Evolutionary conservation across 2,329 filamentous ascomycete species (phyloP), one percentile per base, ranked within the genome.

Genomic region (Xylaria multiplex): DNA sequence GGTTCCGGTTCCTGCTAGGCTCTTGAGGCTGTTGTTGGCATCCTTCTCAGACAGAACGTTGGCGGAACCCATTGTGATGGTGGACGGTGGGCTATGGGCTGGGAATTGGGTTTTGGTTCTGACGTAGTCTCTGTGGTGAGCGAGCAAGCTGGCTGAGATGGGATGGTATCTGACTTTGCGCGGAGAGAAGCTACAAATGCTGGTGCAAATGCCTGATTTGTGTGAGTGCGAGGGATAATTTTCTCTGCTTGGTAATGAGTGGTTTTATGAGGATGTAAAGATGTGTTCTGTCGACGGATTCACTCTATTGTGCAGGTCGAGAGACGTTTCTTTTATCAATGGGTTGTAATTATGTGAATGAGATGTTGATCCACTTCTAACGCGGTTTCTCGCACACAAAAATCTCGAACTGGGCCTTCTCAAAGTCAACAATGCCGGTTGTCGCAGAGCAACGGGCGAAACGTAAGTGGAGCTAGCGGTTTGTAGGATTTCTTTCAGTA

Each of bases 1-100:
- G 73, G 69, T 73, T 65, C 77, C 72, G 59, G 70, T 64, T 60
- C 70, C 73, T 62, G 68, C 69, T 50, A 70, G 62, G 62, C 67
- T 70, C 71, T 73, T 48, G 66, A 71, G 70, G 72, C 65, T 66
- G 66, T 82, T 82, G 80, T 92, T 92, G 80, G 85, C 83, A 81
- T 92, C 89, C 81, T 89, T 89, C 75, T 86, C 81, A 72, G 83
- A 81, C 79, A 93, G 88, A 72, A 90, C 81, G 79, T 84, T 87
- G 78, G 79, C 69, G 67, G 79, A 75, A 68, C 86, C 85, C 87
- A 90, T 90, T 72, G 69, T 77, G 24, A 27, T 46, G 43, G 27
- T 27, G 27, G 27, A 27, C 27, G 27, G 27, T 27, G 2, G 11
- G 13, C 24, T 22, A 30, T n/a, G 6, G 13, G 8, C 35, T 59